phyloP scores from a whole-genome alignment of 805 yeast species.

The Priceomyces haplophilus region DNA sequence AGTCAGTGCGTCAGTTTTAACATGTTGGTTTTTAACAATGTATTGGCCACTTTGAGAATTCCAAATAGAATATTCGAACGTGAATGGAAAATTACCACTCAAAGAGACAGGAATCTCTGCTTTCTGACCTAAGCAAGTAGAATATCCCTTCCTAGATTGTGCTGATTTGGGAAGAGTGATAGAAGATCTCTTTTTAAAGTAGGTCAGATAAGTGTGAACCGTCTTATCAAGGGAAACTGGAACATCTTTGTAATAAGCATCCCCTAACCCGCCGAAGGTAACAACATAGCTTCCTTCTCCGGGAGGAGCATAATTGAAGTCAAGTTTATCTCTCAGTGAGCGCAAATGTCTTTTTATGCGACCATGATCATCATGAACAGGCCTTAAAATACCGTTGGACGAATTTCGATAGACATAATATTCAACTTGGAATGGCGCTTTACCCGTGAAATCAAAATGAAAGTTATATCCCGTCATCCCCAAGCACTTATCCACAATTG shows the following conservation, averaged over 20 bases:
- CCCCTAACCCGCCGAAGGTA: conserved; percentile 61
- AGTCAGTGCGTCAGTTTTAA: conserved; percentile 29
- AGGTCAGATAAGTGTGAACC: conserved; percentile 59
- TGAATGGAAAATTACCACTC: conserved; percentile 79
- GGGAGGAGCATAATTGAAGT: conserved; percentile 68
- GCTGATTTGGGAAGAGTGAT: conserved; percentile 27
- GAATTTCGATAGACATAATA: conserved; percentile 55
- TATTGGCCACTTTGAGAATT: conserved; percentile 33
- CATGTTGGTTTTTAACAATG: conserved; percentile 24
- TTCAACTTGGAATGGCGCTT: conserved; percentile 74
- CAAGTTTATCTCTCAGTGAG: conserved; percentile 20
- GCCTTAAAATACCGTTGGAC: conserved; percentile 28
- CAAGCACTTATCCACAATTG: conserved; percentile 82
- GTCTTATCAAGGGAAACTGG: conserved; percentile 29
- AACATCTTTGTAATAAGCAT: conserved; percentile 52
- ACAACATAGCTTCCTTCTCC: conserved; percentile 80
- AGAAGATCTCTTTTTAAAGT: conserved; percentile 66
- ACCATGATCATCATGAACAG: conserved; percentile 32
- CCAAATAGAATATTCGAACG: conserved; percentile 63
- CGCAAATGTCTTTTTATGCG: conserved; percentile 23
- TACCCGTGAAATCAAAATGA: conserved; percentile 70
- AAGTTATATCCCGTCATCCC: conserved; percentile 82
- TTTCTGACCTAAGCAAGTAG: conserved; percentile 30
- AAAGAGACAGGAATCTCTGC: conserved; percentile 51
- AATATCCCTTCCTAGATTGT: conserved; percentile 16